These are phyloP conservation scores for Xerocomus brunneocitrinus DNA, from an alignment of 768 basidiomycete species.

Conservation along the genomic window DNA sequence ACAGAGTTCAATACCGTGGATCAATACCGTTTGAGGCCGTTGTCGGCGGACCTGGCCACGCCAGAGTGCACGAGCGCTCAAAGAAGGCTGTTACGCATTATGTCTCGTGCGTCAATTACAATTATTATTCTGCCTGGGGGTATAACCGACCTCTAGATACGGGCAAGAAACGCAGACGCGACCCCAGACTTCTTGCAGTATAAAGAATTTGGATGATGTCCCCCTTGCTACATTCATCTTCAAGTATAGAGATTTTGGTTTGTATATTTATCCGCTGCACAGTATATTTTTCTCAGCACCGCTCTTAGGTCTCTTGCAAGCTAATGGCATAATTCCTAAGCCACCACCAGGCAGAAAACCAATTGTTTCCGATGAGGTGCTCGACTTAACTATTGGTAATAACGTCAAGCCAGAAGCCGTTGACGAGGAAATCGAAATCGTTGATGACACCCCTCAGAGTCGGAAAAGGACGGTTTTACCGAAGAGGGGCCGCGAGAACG, in stretches of 20 bases:
- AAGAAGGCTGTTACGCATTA: slow-evolving; percentile 31
- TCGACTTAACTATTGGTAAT: slow-evolving; percentile 19
- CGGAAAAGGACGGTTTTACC: background rate
- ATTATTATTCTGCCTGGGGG: background rate
- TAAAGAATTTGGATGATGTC: slow-evolving; percentile 10
- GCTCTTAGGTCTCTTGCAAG: slow-evolving; percentile 24
- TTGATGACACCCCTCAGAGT: background rate
- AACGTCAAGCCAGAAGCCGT: slow-evolving; percentile 9
- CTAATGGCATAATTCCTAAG: slow-evolving; percentile 24
- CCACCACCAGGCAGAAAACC: slow-evolving; percentile 2
- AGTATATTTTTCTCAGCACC: background rate
- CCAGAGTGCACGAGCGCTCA: slow-evolving; percentile 28
- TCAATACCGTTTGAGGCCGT: rapidly evolving
- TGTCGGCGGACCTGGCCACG: background rate
- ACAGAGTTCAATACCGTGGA: background rate
- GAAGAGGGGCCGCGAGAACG: slow-evolving; percentile 6
- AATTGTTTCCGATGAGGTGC: slow-evolving; percentile 6
- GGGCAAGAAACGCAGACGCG: slow-evolving; percentile 14
- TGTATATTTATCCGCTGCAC: slow-evolving; percentile 1
- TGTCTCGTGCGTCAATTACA: slow-evolving; percentile 19
- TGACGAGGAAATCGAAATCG: slow-evolving; percentile 7
- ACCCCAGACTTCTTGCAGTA: background rate
- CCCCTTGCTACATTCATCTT: slow-evolving; percentile 28
- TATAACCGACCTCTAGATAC: slow-evolving; percentile 15
- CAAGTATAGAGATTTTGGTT: slow-evolving; percentile 28